Evolutionary conservation across 306 rosid genomes (phyloP).

Genomic region (Quercus dentata): DNA sequence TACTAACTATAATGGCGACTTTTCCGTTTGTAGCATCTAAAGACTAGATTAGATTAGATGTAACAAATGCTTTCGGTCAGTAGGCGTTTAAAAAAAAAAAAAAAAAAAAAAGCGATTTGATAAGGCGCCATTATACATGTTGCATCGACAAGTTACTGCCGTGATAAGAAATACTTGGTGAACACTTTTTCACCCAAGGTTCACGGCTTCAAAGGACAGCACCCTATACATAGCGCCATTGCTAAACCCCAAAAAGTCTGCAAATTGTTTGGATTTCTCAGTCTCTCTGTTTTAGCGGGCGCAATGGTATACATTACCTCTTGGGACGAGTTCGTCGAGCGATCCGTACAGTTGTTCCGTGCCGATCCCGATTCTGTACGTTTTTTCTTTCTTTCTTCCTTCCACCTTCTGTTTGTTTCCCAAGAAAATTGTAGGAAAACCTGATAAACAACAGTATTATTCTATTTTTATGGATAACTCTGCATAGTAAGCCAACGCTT

Average conservation of each 20-base stretch:
- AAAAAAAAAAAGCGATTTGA: too few species aligned
- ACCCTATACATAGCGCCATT: background rate
- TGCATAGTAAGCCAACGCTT: too few species aligned
- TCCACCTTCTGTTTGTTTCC: constrained; percentile 11
- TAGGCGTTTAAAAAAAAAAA: too few species aligned
- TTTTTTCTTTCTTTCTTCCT: background rate
- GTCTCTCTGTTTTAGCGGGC: constrained; percentile 4
- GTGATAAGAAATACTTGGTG: too few species aligned
- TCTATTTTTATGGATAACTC: too few species aligned
- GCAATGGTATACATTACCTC: constrained; percentile 66
- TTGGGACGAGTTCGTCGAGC: constrained; percentile 83
- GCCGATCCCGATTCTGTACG: constrained; percentile 77
- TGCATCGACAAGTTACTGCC: too few species aligned
- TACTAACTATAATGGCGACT: background rate
- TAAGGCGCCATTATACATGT: too few species aligned
- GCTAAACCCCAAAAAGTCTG: background rate
- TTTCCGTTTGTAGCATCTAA: too few species aligned
- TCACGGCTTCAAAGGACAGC: background rate
- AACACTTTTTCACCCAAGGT: too few species aligned
- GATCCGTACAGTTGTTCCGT: constrained; percentile 83
- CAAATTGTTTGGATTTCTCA: background rate
- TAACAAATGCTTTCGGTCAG: too few species aligned
- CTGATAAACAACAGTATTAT: background rate
- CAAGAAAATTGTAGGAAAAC: constrained; percentile 2
- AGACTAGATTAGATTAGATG: too few species aligned